phyloP scores from a whole-genome alignment of 164 flowering plant genomes.

The Saururus chinensis region DNA sequence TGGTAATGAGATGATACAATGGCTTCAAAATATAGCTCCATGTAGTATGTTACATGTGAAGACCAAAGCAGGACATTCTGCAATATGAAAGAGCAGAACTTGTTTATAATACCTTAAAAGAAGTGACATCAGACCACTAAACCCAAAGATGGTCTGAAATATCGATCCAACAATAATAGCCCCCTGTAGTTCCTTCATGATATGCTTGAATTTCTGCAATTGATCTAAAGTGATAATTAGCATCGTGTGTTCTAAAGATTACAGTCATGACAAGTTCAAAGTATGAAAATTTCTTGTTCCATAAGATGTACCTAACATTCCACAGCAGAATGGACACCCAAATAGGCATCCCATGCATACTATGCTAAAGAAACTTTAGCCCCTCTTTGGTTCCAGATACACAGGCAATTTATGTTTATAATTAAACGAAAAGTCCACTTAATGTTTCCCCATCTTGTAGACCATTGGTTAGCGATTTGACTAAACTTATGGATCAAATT shows the following conservation, averaged over 20 bases:
- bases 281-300: too few relatives aligned
- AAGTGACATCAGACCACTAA: constrained; percentile 73
- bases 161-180: constrained; percentile 82
- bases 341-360: too few relatives aligned
- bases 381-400: too few relatives aligned
- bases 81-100: background rate
- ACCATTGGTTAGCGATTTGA: too few relatives aligned
- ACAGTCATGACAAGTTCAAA: too few relatives aligned
- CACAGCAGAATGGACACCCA: too few relatives aligned
- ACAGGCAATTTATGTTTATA: too few relatives aligned
- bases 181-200: constrained; percentile 92
- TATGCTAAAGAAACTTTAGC: too few relatives aligned
- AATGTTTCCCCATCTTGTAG: too few relatives aligned
- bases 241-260: background rate
- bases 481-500: too few relatives aligned
- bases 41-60: background rate
- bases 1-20: background rate
- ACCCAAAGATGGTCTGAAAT: constrained; percentile 75
- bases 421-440: too few relatives aligned
- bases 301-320: too few relatives aligned
- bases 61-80: background rate
- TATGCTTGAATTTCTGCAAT: constrained; percentile 75
- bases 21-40: background rate
- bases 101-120: constrained; percentile 43
- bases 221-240: constrained; percentile 3